Conservation (phyloP, 169 alveolate genomes). For the Cystoisospora suis region DNA sequence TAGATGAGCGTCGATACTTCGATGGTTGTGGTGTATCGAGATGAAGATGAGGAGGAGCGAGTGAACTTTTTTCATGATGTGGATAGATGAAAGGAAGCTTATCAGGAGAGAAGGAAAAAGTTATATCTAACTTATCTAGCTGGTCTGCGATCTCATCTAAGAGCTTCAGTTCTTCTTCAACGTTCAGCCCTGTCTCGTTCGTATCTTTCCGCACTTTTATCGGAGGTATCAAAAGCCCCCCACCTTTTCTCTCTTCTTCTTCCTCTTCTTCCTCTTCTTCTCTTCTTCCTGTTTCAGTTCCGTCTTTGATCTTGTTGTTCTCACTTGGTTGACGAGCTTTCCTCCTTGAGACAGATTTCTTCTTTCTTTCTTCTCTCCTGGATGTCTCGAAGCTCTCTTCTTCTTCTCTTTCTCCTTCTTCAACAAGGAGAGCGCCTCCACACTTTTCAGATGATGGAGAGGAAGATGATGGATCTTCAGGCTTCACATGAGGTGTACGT, state of each 20-base stretch:
- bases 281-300: neutral
- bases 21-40: too few species aligned
- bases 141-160: neutral
- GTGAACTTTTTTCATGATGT: too few species aligned
- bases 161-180: conserved; percentile 7
- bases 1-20: too few species aligned
- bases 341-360: neutral
- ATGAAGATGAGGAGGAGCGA: too few species aligned
- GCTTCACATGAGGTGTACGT: too few species aligned
- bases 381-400: neutral
- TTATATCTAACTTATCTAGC: neutral
- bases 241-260: neutral
- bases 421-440: too few species aligned
- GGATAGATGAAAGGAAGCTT: neutral
- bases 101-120: neutral
- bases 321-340: neutral
- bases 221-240: neutral
- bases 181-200: neutral
- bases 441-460: too few species aligned
- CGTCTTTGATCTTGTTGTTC: neutral
- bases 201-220: neutral
- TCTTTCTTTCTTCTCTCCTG: neutral
- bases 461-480: too few species aligned
- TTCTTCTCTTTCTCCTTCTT: neutral
- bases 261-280: too few species aligned